phyloP scores from a whole-genome alignment of 345 rosid genomes.

The Litchi chinensis region DNA sequence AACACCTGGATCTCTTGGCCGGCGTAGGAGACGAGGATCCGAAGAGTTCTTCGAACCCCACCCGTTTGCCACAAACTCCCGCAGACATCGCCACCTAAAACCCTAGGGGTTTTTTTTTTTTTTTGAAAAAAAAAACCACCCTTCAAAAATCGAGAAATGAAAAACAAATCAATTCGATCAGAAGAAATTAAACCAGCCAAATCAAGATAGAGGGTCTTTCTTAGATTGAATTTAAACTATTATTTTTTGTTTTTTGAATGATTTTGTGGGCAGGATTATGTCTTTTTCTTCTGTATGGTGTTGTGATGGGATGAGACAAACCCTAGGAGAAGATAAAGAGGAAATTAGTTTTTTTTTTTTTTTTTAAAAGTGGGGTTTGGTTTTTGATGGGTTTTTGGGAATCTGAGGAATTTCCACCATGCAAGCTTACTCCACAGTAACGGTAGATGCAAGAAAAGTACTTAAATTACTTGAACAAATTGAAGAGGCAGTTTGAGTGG shows the following conservation, averaged over 20 bases:
- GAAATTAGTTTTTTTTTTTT: too few relatives aligned
- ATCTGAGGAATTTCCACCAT: slow-evolving; percentile 14
- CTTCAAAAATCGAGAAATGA: not conserved
- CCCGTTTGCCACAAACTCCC: slow-evolving; percentile 59
- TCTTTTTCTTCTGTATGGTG: not conserved
- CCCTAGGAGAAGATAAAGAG: slow-evolving; percentile 10
- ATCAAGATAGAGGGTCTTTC: not conserved
- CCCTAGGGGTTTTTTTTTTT: slow-evolving; percentile 25
- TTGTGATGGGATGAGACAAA: not conserved
- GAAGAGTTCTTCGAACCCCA: slow-evolving; percentile 47
- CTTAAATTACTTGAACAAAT: not conserved
- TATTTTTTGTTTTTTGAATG: not conserved
- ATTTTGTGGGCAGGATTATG: not conserved
- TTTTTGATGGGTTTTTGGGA: slow-evolving; percentile 8
- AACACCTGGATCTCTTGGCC: slow-evolving; percentile 50
- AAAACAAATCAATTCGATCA: not conserved
- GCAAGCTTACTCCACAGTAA: slow-evolving; percentile 17
- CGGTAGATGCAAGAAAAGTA: slow-evolving; percentile 15
- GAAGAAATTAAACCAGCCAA: not conserved
- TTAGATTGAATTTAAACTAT: not conserved
- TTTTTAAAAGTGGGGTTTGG: slow-evolving; percentile 17
- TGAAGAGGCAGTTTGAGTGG: not conserved
- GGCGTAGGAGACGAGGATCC: slow-evolving; percentile 46
- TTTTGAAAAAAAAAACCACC: not conserved
- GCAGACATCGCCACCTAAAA: slow-evolving; percentile 48